phyloP scores from a whole-genome alignment of 108 stramenopile genomes.

The Cyclotella distinguenda region DNA sequence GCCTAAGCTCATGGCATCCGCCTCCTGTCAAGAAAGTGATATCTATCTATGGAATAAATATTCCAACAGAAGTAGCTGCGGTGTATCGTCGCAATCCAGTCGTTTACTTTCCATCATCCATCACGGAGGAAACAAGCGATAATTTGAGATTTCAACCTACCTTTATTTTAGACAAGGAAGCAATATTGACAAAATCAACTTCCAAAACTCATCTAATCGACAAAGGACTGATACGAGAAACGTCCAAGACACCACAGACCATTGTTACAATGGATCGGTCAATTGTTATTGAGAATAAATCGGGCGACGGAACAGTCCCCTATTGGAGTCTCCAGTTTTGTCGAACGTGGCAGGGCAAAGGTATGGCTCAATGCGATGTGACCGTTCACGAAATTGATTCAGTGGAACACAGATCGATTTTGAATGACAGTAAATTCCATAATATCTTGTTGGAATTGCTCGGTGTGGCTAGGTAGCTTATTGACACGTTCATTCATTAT shows the following conservation, averaged over 20 bases:
- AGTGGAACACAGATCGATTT: slow-evolving; percentile 48
- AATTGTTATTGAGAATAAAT: not conserved
- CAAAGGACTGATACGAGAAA: slow-evolving; percentile 55
- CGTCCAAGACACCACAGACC: slow-evolving; percentile 39
- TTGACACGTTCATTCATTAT: too few relatives aligned
- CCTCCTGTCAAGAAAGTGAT: slow-evolving; percentile 61
- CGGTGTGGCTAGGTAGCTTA: too few relatives aligned
- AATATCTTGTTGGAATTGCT: slow-evolving; percentile 34
- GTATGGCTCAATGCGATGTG: slow-evolving; percentile 38
- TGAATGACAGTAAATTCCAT: slow-evolving; percentile 51
- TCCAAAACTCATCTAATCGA: slow-evolving; percentile 23
- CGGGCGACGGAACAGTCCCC: slow-evolving; percentile 58
- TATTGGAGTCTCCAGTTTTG: slow-evolving; percentile 57
- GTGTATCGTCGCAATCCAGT: slow-evolving; percentile 49
- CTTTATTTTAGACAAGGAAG: slow-evolving; percentile 42
- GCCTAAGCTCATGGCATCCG: slow-evolving; percentile 26
- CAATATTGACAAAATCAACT: slow-evolving; percentile 18
- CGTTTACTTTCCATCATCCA: slow-evolving; percentile 13
- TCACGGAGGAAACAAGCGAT: not conserved
- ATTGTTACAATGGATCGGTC: slow-evolving; percentile 2
- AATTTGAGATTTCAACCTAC: slow-evolving; percentile 21
- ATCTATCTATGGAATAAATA: slow-evolving; percentile 65
- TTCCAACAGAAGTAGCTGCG: slow-evolving; percentile 53
- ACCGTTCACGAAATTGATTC: slow-evolving; percentile 50
- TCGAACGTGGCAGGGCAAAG: slow-evolving; percentile 45